Percentiles rank a stretch among this genome's conserved stretches.
These are phyloP conservation scores for Plasmodium coatneyi DNA, from an alignment of 169 alveolate species.

Conservation along the genomic window DNA sequence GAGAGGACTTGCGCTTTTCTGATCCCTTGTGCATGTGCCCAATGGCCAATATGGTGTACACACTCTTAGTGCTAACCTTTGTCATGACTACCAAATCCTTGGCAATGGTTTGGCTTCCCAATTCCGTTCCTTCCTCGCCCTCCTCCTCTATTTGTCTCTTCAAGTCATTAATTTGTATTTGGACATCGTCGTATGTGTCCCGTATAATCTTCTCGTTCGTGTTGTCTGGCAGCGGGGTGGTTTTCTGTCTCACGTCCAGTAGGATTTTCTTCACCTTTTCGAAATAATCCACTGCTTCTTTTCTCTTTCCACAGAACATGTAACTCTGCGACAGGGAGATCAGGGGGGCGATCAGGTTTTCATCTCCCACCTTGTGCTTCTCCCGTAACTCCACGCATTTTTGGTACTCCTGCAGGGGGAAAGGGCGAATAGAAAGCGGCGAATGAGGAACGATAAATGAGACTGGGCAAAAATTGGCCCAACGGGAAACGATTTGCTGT, in stretches of 20 bases:
- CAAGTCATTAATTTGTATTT: slow-evolving; percentile 68
- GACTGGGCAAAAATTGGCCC: neutral
- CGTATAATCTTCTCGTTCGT: slow-evolving; percentile 66
- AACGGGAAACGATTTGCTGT: neutral
- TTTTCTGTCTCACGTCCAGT: slow-evolving; percentile 63
- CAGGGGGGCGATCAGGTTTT: slow-evolving; percentile 57
- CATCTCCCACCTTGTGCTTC: slow-evolving; percentile 63
- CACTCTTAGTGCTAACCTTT: slow-evolving; percentile 9
- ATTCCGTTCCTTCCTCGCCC: slow-evolving; percentile 55
- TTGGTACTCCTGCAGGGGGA: slow-evolving; percentile 36
- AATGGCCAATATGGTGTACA: neutral
- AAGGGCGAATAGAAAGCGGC: neutral
- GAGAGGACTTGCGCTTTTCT: neutral
- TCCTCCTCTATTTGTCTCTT: slow-evolving; percentile 71
- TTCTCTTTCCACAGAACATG: slow-evolving; percentile 73
- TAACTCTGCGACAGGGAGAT: slow-evolving; percentile 71
- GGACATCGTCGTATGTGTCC: slow-evolving; percentile 72
- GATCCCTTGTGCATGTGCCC: neutral
- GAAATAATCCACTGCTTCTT: slow-evolving; percentile 61
- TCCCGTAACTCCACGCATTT: slow-evolving; percentile 62
- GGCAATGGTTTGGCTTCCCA: slow-evolving; percentile 67
- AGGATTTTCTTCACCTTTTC: slow-evolving; percentile 59
- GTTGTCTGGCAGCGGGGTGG: slow-evolving; percentile 55
- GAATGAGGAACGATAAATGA: neutral
- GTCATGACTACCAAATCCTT: slow-evolving; percentile 50